Evolutionary conservation across 2,329 filamentous ascomycete species (phyloP).

Genomic region (Stachybotrys chlorohalonatus): DNA sequence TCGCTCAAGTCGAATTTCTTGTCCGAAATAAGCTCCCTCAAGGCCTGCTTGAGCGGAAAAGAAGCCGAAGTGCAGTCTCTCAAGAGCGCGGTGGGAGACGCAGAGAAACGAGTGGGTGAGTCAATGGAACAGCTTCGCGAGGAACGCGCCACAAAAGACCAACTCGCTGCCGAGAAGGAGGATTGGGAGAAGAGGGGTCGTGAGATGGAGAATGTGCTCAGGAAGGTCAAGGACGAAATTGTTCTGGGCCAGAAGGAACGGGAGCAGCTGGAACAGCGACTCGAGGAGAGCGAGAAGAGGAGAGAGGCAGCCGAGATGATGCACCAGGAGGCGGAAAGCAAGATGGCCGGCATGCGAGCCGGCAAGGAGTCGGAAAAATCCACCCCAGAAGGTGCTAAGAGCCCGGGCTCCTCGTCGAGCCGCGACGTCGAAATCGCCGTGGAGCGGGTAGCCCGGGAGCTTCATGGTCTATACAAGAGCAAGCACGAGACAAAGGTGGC

Average conservation of each 20-base stretch:
- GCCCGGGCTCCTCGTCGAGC: conserved; percentile 19
- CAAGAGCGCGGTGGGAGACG: conserved; percentile 80
- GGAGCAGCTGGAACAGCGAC: conserved; percentile 65
- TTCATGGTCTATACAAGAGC: conserved; percentile 88
- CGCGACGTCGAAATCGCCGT: conserved; percentile 74
- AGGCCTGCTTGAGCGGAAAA: conserved; percentile 82
- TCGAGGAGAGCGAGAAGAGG: conserved; percentile 69
- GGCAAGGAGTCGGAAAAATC: conserved; percentile 37
- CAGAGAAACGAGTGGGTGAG: conserved; percentile 84
- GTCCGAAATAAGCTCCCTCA: conserved; percentile 90
- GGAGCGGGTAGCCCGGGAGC: conserved; percentile 86
- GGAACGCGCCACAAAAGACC: conserved; percentile 60
- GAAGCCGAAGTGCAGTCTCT: conserved; percentile 85
- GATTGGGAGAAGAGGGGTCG: conserved; percentile 77
- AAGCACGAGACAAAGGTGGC: conserved; percentile 97
- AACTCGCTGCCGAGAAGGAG: conserved; percentile 64
- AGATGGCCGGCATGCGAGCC: conserved; percentile 64
- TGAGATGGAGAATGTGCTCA: conserved; percentile 76
- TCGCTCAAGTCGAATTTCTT: conserved; percentile 83
- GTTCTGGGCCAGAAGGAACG: conserved; percentile 69
- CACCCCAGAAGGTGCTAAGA: conserved; percentile 29
- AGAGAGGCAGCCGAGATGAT: conserved; percentile 66
- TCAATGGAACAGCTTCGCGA: conserved; percentile 77
- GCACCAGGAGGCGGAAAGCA: conserved; percentile 67
- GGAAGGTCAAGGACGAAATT: conserved; percentile 74